phyloP scores from a whole-genome alignment of 192 early-diverging fungal genomes.

The Funneliformis geosporum region DNA sequence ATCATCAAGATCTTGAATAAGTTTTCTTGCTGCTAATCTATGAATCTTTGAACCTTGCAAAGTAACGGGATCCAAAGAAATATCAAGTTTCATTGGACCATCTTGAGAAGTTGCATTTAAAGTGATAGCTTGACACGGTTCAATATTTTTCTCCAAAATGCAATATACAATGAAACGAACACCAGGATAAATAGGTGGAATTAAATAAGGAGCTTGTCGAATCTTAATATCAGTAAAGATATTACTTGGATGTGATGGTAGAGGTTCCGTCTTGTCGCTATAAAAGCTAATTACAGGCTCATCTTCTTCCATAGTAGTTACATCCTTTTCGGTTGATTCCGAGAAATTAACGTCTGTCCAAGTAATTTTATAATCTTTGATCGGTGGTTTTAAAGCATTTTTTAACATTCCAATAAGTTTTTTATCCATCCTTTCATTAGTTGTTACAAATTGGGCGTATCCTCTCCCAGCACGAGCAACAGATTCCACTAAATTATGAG shows the following conservation, averaged over 20 bases:
- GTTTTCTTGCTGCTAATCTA: conserved; percentile 26
- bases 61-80: conserved; percentile 12
- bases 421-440: conserved; percentile 50
- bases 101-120: conserved; percentile 18
- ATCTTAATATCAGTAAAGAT: background rate
- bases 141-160: conserved; percentile 3
- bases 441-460: conserved; percentile 49
- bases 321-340: background rate
- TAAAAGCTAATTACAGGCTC: conserved; percentile 14
- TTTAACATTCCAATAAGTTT: conserved; percentile 60
- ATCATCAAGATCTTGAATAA: conserved; percentile 28
- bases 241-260: background rate
- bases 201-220: conserved; percentile 22
- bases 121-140: background rate
- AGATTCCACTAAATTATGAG: conserved; percentile 52
- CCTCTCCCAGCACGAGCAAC: conserved; percentile 52
- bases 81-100: background rate
- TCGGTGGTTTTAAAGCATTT: conserved; percentile 42
- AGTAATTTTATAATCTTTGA: conserved; percentile 48
- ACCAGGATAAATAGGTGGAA: conserved; percentile 16
- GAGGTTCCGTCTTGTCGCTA: background rate
- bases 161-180: conserved; percentile 19
- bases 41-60: conserved; percentile 18
- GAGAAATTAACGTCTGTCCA: background rate
- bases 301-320: background rate